Evolutionary conservation across 2,329 filamentous ascomycete species (phyloP), one percentile per base, ranked within the genome.

Genomic region (Leptodontidium sp.): DNA sequence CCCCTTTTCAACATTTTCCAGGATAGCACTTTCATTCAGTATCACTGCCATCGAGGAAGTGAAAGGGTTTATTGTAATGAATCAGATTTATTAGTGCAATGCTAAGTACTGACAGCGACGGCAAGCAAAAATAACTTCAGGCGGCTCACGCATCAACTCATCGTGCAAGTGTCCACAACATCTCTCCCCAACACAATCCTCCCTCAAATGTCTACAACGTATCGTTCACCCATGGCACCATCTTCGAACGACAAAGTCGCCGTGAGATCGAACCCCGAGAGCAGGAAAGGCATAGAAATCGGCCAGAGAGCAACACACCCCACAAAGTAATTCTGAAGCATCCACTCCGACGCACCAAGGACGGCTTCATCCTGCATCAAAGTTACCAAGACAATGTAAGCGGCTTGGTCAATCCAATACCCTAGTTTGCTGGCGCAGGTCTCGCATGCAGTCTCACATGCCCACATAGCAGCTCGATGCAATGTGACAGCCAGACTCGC

Each of bases 241-340:
- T 32, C 29, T 35, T 50, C 45, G 26, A 50, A 52, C 8, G 43
- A 32, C 29, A 63, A 50, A 4, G 38, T 43, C 8, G 43, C 17
- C 15, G 21, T 32, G 29, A 32, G 29, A 32, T 32, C 29, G 29
- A 32, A 32, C 4, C 29, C 29, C 7, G 43, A 35, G 26, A 63
- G 43, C 8, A 63, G 15, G 14, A 35, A 50, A 17, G 61, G 43
- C 11, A 63, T 2, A 17, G 43, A 63, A 14, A 63, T 21, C 4
- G 61, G 61, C 40, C 45, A 63, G 6, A 63, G n/a, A 3, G 24
- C 29, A 21, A 63, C 29, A 38, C 43, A 49, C 7, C 43, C 40
- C 21, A 63, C 61, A 15, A 49, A 32, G 12, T 63, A 52, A 29
- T 32, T 50, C 35, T 63, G 61, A 17, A 63, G 29, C 17, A 63